A percentile compares a stretch with the other conserved stretches of the same genome.
These are phyloP conservation scores for Barnettozyma populi DNA, from an alignment of 805 yeast genomes.

Conservation along the genomic window DNA sequence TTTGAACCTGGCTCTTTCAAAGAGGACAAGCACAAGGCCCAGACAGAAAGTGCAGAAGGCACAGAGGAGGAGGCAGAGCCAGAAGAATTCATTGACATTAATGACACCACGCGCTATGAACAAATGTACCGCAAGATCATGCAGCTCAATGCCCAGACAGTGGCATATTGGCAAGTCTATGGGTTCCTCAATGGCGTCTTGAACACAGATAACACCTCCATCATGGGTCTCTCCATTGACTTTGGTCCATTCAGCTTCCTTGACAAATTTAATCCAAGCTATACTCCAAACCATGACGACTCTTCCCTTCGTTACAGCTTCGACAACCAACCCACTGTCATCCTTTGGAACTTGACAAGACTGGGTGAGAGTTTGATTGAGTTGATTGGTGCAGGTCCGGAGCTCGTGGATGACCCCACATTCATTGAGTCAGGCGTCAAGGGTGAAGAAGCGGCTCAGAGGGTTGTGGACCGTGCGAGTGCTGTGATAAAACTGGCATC, in stretches of 20 bases:
- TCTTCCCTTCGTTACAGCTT: constrained; percentile 64
- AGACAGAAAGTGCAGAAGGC: constrained; percentile 21
- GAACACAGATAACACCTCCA: constrained; percentile 89
- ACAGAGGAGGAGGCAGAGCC: constrained; percentile 18
- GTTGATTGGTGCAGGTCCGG: constrained; percentile 66
- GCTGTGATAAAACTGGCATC: constrained; percentile 58
- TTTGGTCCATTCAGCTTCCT: constrained; percentile 93
- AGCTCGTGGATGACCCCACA: constrained; percentile 38
- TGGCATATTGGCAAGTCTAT: constrained; percentile 84
- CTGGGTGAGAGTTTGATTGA: constrained; percentile 82
- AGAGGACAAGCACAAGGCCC: constrained; percentile 17
- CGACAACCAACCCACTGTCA: constrained; percentile 75
- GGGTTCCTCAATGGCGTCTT: constrained; percentile 93
- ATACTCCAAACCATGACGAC: constrained; percentile 90
- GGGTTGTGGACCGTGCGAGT: constrained; percentile 54
- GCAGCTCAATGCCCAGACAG: constrained; percentile 65
- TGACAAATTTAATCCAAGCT: constrained; percentile 77
- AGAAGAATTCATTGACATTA: constrained; percentile 22
- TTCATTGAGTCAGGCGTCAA: constrained; percentile 39
- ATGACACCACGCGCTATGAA: constrained; percentile 54
- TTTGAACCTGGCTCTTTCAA: constrained; percentile 21
- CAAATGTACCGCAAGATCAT: constrained; percentile 66
- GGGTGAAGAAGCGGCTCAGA: constrained; percentile 42
- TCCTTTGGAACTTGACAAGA: constrained; percentile 90
- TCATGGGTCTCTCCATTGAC: constrained; percentile 84